A percentile compares a stretch with the other conserved stretches of the same genome.
Conservation (phyloP, 495 filamentous ascomycete genomes). For the Aspergillus asperescens region DNA sequence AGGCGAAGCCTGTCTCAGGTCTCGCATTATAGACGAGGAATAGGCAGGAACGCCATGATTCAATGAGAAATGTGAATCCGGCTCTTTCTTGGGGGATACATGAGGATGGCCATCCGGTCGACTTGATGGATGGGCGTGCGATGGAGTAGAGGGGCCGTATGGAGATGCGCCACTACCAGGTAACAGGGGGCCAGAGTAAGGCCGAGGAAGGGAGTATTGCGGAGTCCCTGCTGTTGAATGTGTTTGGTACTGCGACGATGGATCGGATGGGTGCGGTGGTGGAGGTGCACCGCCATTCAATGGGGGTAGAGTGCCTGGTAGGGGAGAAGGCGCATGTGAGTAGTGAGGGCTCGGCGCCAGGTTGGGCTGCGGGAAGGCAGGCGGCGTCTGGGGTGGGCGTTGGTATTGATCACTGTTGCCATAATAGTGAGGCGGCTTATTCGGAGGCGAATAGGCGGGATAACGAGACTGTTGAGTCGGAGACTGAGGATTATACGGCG, state of each 20-base stretch:
- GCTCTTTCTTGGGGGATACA: slow-evolving; percentile 37
- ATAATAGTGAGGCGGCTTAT: slow-evolving; percentile 47
- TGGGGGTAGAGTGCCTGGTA: slow-evolving; percentile 47
- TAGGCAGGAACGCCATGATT: slow-evolving; percentile 31
- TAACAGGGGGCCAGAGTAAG: slow-evolving; percentile 41
- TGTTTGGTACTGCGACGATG: slow-evolving; percentile 41
- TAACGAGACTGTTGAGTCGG: slow-evolving; percentile 40
- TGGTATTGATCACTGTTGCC: slow-evolving; percentile 57
- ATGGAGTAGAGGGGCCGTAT: slow-evolving; percentile 34
- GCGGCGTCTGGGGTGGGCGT: slow-evolving; percentile 50
- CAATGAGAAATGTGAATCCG: slow-evolving; percentile 35
- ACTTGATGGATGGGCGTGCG: slow-evolving; percentile 45
- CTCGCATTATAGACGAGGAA: slow-evolving; percentile 26
- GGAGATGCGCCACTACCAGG: slow-evolving; percentile 37
- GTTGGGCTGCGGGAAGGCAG: slow-evolving; percentile 50
- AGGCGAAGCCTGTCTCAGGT: slow-evolving; percentile 31
- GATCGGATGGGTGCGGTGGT: slow-evolving; percentile 40
- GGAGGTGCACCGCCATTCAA: slow-evolving; percentile 48
- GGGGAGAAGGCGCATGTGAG: slow-evolving; percentile 47
- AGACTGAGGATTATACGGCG: slow-evolving; percentile 43
- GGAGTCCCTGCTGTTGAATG: slow-evolving; percentile 33
- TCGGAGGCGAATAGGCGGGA: slow-evolving; percentile 38
- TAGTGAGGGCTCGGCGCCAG: slow-evolving; percentile 44
- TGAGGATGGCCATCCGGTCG: slow-evolving; percentile 42
- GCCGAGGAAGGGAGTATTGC: slow-evolving; percentile 34